These are phyloP conservation scores for Dillenia turbinata DNA, from an alignment of 164 flowering plant genomes.

Conservation along the genomic window DNA sequence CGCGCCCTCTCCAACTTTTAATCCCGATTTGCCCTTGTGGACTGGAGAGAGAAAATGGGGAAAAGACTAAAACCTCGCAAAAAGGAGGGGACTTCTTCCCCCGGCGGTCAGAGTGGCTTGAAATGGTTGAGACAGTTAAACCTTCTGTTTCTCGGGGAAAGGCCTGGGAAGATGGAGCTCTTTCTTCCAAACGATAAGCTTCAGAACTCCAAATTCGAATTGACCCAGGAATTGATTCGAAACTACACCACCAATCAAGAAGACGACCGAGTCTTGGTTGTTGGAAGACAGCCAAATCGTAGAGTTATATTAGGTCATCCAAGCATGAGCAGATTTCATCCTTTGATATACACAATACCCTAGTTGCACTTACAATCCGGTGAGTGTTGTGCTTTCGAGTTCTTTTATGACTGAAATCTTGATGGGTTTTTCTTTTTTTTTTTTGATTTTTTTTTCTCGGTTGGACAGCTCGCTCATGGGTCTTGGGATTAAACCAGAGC, in stretches of 20 bases:
- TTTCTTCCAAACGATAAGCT: constrained; percentile 49
- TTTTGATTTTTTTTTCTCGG: constrained; percentile 8
- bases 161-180: constrained; percentile 2
- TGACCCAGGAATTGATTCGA: background rate
- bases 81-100: too few species aligned
- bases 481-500: constrained; percentile 74
- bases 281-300: constrained; percentile 94
- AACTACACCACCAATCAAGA: constrained; percentile 12
- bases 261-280: constrained; percentile 39
- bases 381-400: constrained; percentile 10
- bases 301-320: constrained; percentile 79
- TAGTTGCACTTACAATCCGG: constrained; percentile 67
- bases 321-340: constrained; percentile 91
- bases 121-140: too few species aligned
- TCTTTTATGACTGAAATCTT: constrained; percentile 2
- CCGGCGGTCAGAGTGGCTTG: too few species aligned
- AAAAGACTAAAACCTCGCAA: too few species aligned
- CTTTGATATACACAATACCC: constrained; percentile 51
- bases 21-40: too few species aligned
- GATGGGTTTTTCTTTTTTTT: background rate
- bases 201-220: background rate
- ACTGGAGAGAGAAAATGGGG: too few species aligned
- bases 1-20: too few species aligned
- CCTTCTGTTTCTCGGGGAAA: too few species aligned
- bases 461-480: constrained; percentile 80